A percentile compares a stretch with the other conserved stretches of the same genome.
Evolutionary conservation across 2,329 filamentous ascomycete species (phyloP).

Genomic region (Phoma sp.): DNA sequence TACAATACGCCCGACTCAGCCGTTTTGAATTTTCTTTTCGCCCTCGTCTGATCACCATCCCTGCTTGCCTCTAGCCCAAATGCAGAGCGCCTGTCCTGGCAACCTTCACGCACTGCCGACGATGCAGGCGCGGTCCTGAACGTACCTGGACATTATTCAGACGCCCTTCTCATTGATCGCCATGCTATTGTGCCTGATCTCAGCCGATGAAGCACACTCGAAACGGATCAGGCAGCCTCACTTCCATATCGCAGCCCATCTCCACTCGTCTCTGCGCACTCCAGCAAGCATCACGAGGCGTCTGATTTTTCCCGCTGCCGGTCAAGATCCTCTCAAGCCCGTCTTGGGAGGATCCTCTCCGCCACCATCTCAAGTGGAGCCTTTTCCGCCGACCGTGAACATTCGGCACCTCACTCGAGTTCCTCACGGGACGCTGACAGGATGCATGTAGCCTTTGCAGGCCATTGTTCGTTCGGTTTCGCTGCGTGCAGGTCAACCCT

Average conservation of each 20-base stretch:
- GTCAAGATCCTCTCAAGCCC: conserved; percentile 35
- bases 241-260: neutral
- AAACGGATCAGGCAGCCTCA: conserved; percentile 18
- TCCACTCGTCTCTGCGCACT: conserved; percentile 24
- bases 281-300: conserved; percentile 35
- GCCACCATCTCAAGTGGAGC: conserved; percentile 24
- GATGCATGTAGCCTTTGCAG: conserved; percentile 15
- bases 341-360: conserved; percentile 35
- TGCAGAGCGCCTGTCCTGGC: conserved; percentile 1
- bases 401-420: conserved; percentile 3
- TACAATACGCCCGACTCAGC: conserved; percentile 41
- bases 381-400: conserved; percentile 22
- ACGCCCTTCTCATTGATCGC: neutral
- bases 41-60: conserved; percentile 15
- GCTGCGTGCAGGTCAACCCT: conserved; percentile 24
- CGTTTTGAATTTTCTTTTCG: conserved; percentile 21
- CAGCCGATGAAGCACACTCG: neutral
- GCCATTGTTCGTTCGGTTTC: conserved; percentile 41
- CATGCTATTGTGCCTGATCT: neutral
- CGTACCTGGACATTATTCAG: neutral
- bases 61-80: conserved; percentile 24
- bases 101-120: conserved; percentile 1
- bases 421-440: conserved; percentile 16
- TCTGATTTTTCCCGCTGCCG: conserved; percentile 37
- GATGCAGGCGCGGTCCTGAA: neutral